Conservation (phyloP, 1,139 yeast genomes). For the Geotrichum cucujoidarum region DNA sequence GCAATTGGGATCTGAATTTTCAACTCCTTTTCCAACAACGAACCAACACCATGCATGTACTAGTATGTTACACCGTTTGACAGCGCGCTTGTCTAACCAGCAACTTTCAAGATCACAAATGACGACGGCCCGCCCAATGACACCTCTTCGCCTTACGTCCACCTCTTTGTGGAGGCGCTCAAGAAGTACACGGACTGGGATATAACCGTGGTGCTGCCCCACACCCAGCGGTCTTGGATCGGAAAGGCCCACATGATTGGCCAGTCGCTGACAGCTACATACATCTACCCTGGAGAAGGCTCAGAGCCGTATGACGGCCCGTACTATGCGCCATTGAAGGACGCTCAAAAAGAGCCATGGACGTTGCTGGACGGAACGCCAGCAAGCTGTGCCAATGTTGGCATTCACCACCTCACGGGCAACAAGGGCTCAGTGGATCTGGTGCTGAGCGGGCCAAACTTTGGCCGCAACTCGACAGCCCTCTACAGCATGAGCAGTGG, state of each 20-base stretch:
- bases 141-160: slow-evolving; percentile 74
- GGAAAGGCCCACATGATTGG: slow-evolving; percentile 97
- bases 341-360: slow-evolving; percentile 67
- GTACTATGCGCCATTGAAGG: slow-evolving; percentile 39
- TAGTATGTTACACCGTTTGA: not conserved
- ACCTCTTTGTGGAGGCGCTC: slow-evolving; percentile 71
- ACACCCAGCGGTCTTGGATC: slow-evolving; percentile 73
- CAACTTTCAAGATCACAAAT: slow-evolving; percentile 62
- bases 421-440: slow-evolving; percentile 65
- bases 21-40: no score
- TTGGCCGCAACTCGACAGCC: slow-evolving; percentile 86
- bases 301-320: slow-evolving; percentile 67
- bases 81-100: not conserved
- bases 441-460: slow-evolving; percentile 91
- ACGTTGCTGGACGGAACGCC: slow-evolving; percentile 85
- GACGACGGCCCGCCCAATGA: slow-evolving; percentile 94
- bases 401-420: slow-evolving; percentile 63
- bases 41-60: not conserved
- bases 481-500: slow-evolving; percentile 87
- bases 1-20: no score
- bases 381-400: slow-evolving; percentile 91
- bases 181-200: slow-evolving; percentile 69
- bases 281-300: slow-evolving; percentile 39
- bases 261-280: slow-evolving; percentile 60
- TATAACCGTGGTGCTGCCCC: slow-evolving; percentile 77